phyloP scores from a whole-genome alignment of 257 asterid genomes.

The Penstemon newberryi region DNA sequence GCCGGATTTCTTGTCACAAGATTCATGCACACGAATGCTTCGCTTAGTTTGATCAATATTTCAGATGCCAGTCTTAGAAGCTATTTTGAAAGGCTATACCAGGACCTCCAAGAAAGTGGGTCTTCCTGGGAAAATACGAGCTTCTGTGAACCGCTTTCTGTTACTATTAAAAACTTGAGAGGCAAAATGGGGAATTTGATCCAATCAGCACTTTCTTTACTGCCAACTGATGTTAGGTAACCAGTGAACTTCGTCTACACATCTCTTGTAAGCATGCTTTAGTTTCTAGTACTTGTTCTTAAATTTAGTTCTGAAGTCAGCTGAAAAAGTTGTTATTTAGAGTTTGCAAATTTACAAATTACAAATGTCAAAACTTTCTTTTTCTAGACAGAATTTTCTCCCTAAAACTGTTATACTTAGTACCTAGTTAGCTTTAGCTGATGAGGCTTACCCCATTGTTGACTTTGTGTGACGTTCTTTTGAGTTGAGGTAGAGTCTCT shows the following conservation, averaged over 20 bases:
- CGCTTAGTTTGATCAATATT: conserved; percentile 62
- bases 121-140: conserved; percentile 31
- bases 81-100: conserved; percentile 53
- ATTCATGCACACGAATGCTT: conserved; percentile 66
- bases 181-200: conserved; percentile 46
- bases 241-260: background rate
- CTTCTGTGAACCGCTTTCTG: conserved; percentile 39
- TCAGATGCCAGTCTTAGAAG: conserved; percentile 66
- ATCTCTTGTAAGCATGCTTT: background rate
- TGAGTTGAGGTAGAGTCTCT: background rate
- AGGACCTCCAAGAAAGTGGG: conserved; percentile 32
- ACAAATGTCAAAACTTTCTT: background rate
- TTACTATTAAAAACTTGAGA: conserved; percentile 46
- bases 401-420: too few species aligned
- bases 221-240: conserved; percentile 49
- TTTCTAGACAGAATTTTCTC: too few species aligned
- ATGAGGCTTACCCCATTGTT: too few species aligned
- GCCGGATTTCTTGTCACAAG: conserved; percentile 79
- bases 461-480: conserved; percentile 41
- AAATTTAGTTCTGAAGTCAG: background rate
- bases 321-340: background rate
- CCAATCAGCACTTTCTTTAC: conserved; percentile 52
- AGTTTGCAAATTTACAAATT: background rate
- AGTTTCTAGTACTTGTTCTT: background rate
- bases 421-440: too few species aligned